Percentiles rank a stretch among this genome's conserved stretches.
phyloP scores from a whole-genome alignment of 2,329 filamentous ascomycete species.

The Fusarium fujikuroi region DNA sequence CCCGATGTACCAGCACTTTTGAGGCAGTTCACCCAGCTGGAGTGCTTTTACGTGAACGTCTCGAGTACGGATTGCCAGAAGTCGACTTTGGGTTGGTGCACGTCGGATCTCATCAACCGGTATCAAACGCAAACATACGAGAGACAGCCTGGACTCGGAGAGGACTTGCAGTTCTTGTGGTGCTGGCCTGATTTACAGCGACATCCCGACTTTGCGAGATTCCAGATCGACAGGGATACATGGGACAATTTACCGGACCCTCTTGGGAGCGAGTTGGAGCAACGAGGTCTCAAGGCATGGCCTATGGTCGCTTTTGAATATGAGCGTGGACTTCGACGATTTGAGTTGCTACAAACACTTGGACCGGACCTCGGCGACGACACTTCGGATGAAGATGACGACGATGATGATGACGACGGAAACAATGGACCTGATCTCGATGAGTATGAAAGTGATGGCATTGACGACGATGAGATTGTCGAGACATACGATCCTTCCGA shows the following conservation, averaged over 20 bases:
- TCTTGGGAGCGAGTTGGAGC: constrained; percentile 1
- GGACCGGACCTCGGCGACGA: constrained; percentile 14
- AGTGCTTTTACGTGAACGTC: constrained; percentile 41
- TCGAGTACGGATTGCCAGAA: constrained; percentile 10
- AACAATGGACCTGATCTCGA: constrained; percentile 36
- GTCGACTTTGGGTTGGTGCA: constrained; percentile 47
- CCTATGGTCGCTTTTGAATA: constrained; percentile 49
- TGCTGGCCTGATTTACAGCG: constrained; percentile 50
- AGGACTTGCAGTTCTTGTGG: constrained; percentile 41
- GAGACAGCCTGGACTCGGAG: constrained; percentile 37
- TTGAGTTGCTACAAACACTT: constrained; percentile 25
- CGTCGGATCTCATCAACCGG: constrained; percentile 43
- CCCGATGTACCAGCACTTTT: neutral
- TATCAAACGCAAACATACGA: constrained; percentile 46
- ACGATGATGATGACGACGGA: constrained; percentile 18
- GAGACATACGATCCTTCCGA: constrained; percentile 43
- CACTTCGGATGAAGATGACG: constrained; percentile 25
- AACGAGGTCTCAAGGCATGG: constrained; percentile 37
- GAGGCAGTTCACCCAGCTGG: constrained; percentile 41
- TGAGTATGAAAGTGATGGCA: constrained; percentile 54
- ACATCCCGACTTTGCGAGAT: constrained; percentile 45
- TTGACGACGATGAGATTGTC: constrained; percentile 50
- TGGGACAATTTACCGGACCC: constrained; percentile 1
- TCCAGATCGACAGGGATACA: constrained; percentile 33
- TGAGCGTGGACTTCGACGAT: constrained; percentile 24